phyloP scores from a whole-genome alignment of 2,329 filamentous ascomycete species.

The Fusarium heterosporum region DNA sequence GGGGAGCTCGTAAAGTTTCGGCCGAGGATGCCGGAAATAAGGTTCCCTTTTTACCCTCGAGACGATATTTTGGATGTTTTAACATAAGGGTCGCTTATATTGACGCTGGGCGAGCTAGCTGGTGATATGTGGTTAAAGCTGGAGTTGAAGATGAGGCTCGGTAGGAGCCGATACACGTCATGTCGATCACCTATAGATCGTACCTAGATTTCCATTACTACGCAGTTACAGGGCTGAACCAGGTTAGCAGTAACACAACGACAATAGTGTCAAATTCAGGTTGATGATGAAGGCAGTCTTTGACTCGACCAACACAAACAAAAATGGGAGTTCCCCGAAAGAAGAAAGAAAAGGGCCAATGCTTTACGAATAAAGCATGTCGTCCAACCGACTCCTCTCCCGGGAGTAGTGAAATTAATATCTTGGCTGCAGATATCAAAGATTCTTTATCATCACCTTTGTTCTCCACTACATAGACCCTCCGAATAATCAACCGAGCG shows the following conservation, averaged over 20 bases:
- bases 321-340: background rate
- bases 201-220: background rate
- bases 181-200: constrained; percentile 19
- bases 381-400: background rate
- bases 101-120: background rate
- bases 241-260: background rate
- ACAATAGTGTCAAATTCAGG: no score
- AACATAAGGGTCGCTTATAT: background rate
- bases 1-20: constrained; percentile 13
- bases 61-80: background rate
- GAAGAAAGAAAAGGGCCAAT: background rate
- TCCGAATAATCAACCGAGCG: background rate
- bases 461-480: background rate
- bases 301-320: background rate
- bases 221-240: constrained; percentile 1
- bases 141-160: constrained; percentile 6
- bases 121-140: background rate
- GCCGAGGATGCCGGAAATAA: constrained; percentile 7
- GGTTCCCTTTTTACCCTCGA: background rate
- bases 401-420: background rate
- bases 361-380: background rate
- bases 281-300: background rate
- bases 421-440: constrained; percentile 1
- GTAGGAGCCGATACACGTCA: constrained; percentile 21
- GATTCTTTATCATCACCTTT: background rate